Evolutionary conservation across 108 stramenopile genomes (phyloP).

Genomic region (Cyclostephanos invisitatus): DNA sequence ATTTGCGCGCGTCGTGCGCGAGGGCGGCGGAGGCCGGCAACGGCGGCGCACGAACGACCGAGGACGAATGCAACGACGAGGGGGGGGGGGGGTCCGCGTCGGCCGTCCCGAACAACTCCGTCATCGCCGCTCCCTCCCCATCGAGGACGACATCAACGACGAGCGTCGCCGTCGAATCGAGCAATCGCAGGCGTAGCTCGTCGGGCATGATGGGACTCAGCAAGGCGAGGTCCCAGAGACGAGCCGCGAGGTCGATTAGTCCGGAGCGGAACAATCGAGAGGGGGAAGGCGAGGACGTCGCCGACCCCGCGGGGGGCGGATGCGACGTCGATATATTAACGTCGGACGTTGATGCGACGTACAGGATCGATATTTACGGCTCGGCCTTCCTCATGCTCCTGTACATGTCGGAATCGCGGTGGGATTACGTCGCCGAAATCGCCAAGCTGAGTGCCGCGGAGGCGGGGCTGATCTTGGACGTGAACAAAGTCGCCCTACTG

Average conservation of each 20-base stretch:
- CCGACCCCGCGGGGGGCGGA: too few relatives aligned
- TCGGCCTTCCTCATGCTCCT: constrained; percentile 47
- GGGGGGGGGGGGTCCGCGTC: neutral
- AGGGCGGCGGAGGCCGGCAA: neutral
- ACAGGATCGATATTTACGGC: constrained; percentile 35
- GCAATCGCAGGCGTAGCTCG: too few relatives aligned
- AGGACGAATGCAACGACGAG: neutral
- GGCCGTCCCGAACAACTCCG: too few relatives aligned
- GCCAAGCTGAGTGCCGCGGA: constrained; percentile 54
- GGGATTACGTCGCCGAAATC: constrained; percentile 67
- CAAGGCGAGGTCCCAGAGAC: too few relatives aligned
- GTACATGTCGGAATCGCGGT: constrained; percentile 58
- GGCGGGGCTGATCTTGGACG: constrained; percentile 69
- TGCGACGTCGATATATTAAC: neutral
- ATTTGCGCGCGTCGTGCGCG: constrained; percentile 7
- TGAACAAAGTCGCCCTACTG: constrained; percentile 49
- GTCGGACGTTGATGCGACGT: constrained; percentile 11
- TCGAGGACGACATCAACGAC: neutral
- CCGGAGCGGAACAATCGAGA: too few relatives aligned
- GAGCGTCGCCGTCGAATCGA: too few relatives aligned
- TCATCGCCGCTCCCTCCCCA: neutral
- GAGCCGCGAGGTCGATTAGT: too few relatives aligned
- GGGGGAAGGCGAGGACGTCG: neutral
- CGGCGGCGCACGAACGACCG: neutral
- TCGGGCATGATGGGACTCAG: too few relatives aligned